Base-by-base conservation (phyloP, 2,329 filamentous ascomycete genomes). In the Exophiala sideris region DNA sequence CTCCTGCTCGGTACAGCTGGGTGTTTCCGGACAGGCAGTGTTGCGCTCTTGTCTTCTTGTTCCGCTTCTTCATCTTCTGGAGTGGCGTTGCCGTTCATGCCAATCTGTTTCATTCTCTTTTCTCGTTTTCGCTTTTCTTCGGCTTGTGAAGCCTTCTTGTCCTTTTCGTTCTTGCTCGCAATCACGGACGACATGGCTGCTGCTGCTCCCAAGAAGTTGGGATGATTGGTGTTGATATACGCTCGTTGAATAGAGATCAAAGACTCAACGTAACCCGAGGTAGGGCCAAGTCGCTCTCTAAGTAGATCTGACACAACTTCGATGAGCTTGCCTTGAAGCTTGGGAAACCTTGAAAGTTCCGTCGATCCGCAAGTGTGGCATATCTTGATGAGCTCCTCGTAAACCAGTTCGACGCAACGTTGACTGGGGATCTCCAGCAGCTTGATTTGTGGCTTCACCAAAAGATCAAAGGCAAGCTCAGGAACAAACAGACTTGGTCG, bases 151-250 rank as follows among this genome's bases (percentile, higher is more conserved):
- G 80, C 82, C 70, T 90, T 91, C 71, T 90, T 87, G 72, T 99
- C 92, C 63, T 91, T 87, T 62, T 99, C 94, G 70, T 97, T 91
- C 74, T 94, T 96, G 68, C 88, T 92, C 67, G 84, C 89, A 57
- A 99, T 95, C 44, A 99, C 92, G 45, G 94, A 91, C 62, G 90
- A 92, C 94, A 99, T 99, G 59, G 94, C 94, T 34, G 91, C 92
- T 18, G 94, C 92, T 12, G 94, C 94, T 41, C 94, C 94, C 12
- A 97, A 83, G 76, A 99, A 99, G 73, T 99, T 99, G 45, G 94
- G 94, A 70, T 99, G 94, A 68, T 99, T 99, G 39, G 94, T 99
- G 76, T 99, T 99, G 75, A 99, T 97, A 73, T 99, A 99, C 16
- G 94, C 94, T 62, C 94, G 84, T 73, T 99, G 94, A 57, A 99